phyloP scores from a whole-genome alignment of 148 eudicot species.

The Tetragonia tetragonoides region DNA sequence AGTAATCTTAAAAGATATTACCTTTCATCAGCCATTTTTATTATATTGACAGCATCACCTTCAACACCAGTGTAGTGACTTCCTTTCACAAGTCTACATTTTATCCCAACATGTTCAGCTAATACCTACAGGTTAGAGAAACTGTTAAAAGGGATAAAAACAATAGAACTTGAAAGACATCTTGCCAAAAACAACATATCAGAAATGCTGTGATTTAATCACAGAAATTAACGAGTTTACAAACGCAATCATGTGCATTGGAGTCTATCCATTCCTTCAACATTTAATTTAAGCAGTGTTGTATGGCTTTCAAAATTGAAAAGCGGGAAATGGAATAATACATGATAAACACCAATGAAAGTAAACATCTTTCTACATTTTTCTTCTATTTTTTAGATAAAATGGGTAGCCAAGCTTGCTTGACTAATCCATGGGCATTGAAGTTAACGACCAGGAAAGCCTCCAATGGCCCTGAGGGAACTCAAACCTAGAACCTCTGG shows the following conservation, averaged over 20 bases:
- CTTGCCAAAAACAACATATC: background rate
- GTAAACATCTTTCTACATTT: conserved; percentile 2
- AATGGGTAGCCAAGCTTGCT: background rate
- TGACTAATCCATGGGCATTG: too few species aligned
- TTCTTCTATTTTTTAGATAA: background rate
- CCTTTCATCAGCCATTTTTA: conserved; percentile 81
- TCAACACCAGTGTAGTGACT: conserved; percentile 94
- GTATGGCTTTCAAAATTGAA: background rate
- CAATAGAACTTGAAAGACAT: conserved; percentile 7
- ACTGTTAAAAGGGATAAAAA: conserved; percentile 16
- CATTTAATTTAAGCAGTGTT: background rate
- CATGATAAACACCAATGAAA: background rate
- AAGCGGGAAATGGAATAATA: background rate
- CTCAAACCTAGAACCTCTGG: too few species aligned
- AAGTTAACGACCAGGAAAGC: too few species aligned
- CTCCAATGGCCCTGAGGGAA: too few species aligned
- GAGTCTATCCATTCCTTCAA: background rate
- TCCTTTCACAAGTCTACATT: conserved; percentile 90
- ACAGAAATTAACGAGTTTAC: conserved; percentile 2
- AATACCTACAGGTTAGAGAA: conserved; percentile 53
- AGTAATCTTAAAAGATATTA: conserved; percentile 19
- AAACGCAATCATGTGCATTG: background rate
- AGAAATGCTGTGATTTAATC: background rate
- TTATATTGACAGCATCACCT: conserved; percentile 90
- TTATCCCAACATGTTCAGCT: conserved; percentile 87